Percentiles rank a stretch among this genome's conserved stretches.
Conservation (phyloP, 2,329 filamentous ascomycete species). For the Colletotrichum limetticola region DNA sequence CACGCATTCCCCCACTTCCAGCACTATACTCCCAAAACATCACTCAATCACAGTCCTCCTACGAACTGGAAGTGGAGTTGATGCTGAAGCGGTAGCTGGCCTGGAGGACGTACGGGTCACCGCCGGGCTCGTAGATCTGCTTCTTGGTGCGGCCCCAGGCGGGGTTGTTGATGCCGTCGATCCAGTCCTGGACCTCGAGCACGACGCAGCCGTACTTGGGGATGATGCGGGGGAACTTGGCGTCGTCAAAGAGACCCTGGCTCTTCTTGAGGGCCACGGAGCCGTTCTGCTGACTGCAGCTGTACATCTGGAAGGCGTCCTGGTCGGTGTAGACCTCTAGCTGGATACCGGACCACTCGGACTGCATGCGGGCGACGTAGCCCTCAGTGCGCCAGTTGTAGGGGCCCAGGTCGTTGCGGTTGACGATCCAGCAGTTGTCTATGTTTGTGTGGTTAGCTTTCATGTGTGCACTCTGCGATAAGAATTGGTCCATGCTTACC, state of each 20-base stretch:
- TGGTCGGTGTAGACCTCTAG: conserved; percentile 87
- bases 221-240: conserved; percentile 69
- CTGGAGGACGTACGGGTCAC: conserved; percentile 70
- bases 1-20: background rate
- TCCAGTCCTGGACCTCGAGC: conserved; percentile 92
- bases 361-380: conserved; percentile 75
- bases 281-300: conserved; percentile 82
- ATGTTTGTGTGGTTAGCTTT: conserved; percentile 39
- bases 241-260: conserved; percentile 70
- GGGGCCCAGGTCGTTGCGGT: conserved; percentile 65
- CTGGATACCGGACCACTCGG: conserved; percentile 83
- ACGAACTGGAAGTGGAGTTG: conserved; percentile 42
- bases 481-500: conserved; percentile 59
- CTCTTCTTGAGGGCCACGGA: conserved; percentile 74
- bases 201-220: conserved; percentile 87
- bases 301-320: conserved; percentile 89
- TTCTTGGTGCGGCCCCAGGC: conserved; percentile 78
- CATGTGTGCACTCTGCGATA: no score
- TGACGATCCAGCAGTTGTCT: conserved; percentile 77
- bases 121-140: conserved; percentile 70
- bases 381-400: conserved; percentile 72
- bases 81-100: conserved; percentile 71
- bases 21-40: background rate
- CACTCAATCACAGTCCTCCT: background rate
- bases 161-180: conserved; percentile 92